Evolutionary conservation across 257 asterid species (phyloP).

Genomic region (Thymus quinquecostatus): DNA sequence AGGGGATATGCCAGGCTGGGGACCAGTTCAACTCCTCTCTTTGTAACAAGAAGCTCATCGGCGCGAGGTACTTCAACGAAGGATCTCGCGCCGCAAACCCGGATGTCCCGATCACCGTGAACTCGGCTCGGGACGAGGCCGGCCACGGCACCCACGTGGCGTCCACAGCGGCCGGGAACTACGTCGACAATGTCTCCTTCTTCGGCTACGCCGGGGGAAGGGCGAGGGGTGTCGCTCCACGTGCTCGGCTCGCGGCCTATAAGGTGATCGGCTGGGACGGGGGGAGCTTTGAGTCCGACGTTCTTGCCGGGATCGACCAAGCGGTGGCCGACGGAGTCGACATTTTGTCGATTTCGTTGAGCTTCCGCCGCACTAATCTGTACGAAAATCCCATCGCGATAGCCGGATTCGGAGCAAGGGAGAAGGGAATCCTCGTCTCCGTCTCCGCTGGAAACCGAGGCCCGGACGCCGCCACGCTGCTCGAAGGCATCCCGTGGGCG

Average conservation of each 20-base stretch:
- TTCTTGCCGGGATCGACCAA: constrained; percentile 56
- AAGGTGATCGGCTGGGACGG: constrained; percentile 40
- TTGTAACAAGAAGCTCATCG: constrained; percentile 50
- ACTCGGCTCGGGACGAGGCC: constrained; percentile 40
- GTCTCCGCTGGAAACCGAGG: constrained; percentile 48
- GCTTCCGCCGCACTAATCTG: constrained; percentile 2
- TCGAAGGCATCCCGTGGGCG: constrained; percentile 47
- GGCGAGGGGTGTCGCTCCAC: constrained; percentile 54
- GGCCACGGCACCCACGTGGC: constrained; percentile 58
- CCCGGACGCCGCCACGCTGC: constrained; percentile 17
- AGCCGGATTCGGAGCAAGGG: constrained; percentile 49
- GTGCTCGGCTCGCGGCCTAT: constrained; percentile 41
- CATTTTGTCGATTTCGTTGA: constrained; percentile 42
- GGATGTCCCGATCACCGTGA: constrained; percentile 18
- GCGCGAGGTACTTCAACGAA: constrained; percentile 47
- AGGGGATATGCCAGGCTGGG: constrained; percentile 49
- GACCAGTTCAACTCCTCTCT: constrained; percentile 44
- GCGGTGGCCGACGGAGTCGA: constrained; percentile 57
- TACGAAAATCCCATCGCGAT: constrained; percentile 46
- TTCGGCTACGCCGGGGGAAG: constrained; percentile 51
- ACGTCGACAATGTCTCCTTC: constrained; percentile 38
- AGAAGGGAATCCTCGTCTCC: constrained; percentile 47
- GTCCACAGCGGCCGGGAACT: constrained; percentile 51
- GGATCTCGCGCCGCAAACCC: constrained; percentile 42
- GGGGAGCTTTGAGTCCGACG: constrained; percentile 39